These are phyloP conservation scores for Grifola frondosa DNA, from an alignment of 1,284 basidiomycete species.

Conservation along the genomic window DNA sequence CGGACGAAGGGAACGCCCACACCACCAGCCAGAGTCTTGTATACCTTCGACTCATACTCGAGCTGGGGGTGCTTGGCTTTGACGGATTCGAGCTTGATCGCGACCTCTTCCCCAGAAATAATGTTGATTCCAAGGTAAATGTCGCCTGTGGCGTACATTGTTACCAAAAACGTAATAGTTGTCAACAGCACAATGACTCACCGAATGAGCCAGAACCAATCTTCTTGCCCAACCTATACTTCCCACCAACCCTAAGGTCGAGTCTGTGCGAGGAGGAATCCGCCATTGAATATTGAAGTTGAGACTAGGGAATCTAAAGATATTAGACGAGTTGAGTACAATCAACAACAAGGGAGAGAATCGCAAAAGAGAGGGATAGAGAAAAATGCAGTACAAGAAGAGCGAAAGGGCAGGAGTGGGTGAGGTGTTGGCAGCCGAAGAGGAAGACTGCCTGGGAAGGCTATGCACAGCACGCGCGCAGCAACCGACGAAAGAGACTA, in stretches of 20 bases:
- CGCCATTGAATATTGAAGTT: constrained; percentile 48
- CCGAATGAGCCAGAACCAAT: constrained; percentile 99
- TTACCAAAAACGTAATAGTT: constrained; percentile 1
- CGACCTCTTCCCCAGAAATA: constrained; percentile 99
- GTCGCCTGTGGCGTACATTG: constrained; percentile 63
- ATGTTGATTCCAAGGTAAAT: constrained; percentile 99
- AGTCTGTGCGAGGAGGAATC: constrained; percentile 72
- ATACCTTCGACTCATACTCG: constrained; percentile 97
- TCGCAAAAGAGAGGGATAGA: constrained; percentile 6
- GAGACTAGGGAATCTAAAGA: constrained; percentile 10
- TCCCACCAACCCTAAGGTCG: constrained; percentile 96
- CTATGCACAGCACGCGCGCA: constrained; percentile 20
- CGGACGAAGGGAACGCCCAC: constrained; percentile 98
- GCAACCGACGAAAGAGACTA: constrained; percentile 9
- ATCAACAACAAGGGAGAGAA: constrained; percentile 3
- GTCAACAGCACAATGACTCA: constrained; percentile 41
- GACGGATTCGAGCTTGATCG: constrained; percentile 99
- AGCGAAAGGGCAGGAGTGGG: constrained; percentile 10
- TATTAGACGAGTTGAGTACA: constrained; percentile 1
- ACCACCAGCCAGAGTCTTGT: constrained; percentile 96
- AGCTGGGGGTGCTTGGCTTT: constrained; percentile 99
- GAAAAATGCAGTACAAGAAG: constrained; percentile 9
- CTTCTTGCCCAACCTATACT: constrained; percentile 99
- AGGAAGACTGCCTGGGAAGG: constrained; percentile 23
- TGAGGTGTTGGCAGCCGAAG: constrained; percentile 14